phyloP scores from a whole-genome alignment of 2,329 filamentous ascomycete genomes.

The Malbranchea zuffiana region DNA sequence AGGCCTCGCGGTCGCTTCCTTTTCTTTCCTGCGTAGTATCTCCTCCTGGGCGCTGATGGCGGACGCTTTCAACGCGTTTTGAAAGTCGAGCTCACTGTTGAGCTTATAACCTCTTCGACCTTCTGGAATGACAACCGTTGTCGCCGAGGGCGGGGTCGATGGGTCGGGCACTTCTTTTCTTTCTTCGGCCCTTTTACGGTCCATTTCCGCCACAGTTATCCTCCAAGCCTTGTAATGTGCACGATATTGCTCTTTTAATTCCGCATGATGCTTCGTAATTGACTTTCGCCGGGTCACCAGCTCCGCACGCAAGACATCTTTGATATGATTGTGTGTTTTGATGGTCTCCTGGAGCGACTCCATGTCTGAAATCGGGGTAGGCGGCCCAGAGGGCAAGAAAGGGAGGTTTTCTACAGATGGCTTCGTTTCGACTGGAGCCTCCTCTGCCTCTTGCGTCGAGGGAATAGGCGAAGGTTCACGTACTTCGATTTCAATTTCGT shows the following conservation, averaged over 20 bases:
- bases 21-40: conserved; percentile 34
- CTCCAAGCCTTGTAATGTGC: conserved; percentile 37
- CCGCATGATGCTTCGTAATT: conserved; percentile 30
- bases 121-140: conserved; percentile 26
- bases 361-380: conserved; percentile 35
- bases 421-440: conserved; percentile 18
- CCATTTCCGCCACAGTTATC: conserved; percentile 32
- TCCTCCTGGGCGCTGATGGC: conserved; percentile 40
- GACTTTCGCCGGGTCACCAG: conserved; percentile 31
- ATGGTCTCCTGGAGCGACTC: conserved; percentile 35
- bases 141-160: conserved; percentile 22
- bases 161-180: conserved; percentile 28
- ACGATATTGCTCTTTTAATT: conserved; percentile 32
- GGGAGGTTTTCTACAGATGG: conserved; percentile 37
- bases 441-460: conserved; percentile 8
- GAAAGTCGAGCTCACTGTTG: conserved; percentile 41
- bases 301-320: conserved; percentile 28
- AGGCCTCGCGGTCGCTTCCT: conserved; percentile 34
- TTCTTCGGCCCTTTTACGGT: conserved; percentile 31
- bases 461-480: conserved; percentile 5
- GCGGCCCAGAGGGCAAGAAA: conserved; percentile 34
- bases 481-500: conserved; percentile 15
- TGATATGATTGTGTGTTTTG: conserved; percentile 29
- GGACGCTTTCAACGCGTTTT: conserved; percentile 38
- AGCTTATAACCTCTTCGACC: conserved; percentile 36